Percentiles rank a stretch among this genome's conserved stretches.
Evolutionary conservation across 2,329 filamentous ascomycete species (phyloP).

Genomic region (Colletotrichum navitas): DNA sequence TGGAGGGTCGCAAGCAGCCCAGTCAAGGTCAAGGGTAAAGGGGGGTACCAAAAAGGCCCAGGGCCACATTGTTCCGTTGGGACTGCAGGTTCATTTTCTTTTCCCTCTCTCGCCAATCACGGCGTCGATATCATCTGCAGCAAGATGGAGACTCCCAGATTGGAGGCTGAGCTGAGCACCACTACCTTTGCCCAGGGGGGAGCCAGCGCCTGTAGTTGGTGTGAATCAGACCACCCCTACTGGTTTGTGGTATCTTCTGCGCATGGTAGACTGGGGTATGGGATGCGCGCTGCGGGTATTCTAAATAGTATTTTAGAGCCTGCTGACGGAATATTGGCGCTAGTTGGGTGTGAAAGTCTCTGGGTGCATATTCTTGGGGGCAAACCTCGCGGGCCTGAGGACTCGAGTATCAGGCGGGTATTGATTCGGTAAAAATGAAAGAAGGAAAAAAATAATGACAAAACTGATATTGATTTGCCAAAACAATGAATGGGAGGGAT

Average conservation of each 20-base stretch:
- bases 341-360: not conserved
- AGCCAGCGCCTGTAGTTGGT: not conserved
- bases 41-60: not conserved
- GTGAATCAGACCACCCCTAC: slow-evolving; percentile 14
- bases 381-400: not conserved
- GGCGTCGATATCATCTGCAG: not conserved
- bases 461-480: not conserved
- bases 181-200: not conserved
- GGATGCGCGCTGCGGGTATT: not conserved
- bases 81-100: not conserved
- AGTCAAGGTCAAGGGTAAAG: not conserved
- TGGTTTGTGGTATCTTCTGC: not conserved
- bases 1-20: not conserved
- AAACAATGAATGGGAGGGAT: not conserved
- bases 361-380: not conserved
- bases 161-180: slow-evolving; percentile 25
- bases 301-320: not conserved
- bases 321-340: not conserved
- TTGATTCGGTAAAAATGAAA: not conserved
- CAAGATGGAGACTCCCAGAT: slow-evolving; percentile 15
- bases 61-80: not conserved
- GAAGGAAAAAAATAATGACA: no score
- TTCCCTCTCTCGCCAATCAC: slow-evolving; percentile 11
- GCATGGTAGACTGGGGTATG: not conserved
- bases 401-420: not conserved